Base-by-base conservation (phyloP, 2,329 filamentous ascomycete species). In the Fusarium metavorans region DNA sequence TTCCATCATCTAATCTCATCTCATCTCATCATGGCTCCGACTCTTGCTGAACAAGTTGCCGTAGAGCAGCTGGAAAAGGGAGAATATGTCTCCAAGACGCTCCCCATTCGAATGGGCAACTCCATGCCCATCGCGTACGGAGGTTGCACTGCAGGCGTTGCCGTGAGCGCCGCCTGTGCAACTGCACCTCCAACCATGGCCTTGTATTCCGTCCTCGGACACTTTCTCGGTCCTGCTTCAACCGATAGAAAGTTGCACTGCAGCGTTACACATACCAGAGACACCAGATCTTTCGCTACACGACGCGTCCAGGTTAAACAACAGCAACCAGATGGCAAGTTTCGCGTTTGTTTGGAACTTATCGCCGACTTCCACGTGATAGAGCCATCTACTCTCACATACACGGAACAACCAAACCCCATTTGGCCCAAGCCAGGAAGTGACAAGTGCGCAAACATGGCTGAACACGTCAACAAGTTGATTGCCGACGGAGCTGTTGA, bases 271-370 rank as follows among this genome's bases (percentile, higher is more conserved):
- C 73, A 71, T 18, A 80, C 83, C 2, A 82, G 87, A 14, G 82
- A 85, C 58, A 88, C 87, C 1, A 81, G 84, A 16, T 85, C 85
- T 1, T 89, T 89, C 64, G 83, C 84, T 3, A 88, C 87, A 0
- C 81, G 86, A 3, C 80, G 84, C 5, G 83, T 89, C 5, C 81
- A 85, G 67, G 82, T 88, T 32, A 82, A 79, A 60, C 87, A 89
- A 66, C 72, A 78, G 27, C 81, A 81, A 20, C 76, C 83, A 0
- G 78, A 84, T 58, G 84, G 83, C 11, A 68, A 76, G 4, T 66
- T 78, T 7, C 82, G 87, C 30, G 64, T 79, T 0, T 87, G 85
- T 60, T 71, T 88, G 34, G 82, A 87, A 60, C 75, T 87, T 1
- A 72, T 86, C 1, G 83, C 83, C 0, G 87, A 89, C 64, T 89